Base-by-base conservation (phyloP, 2,329 filamentous ascomycete genomes). In the Stromatinia cepivora region DNA sequence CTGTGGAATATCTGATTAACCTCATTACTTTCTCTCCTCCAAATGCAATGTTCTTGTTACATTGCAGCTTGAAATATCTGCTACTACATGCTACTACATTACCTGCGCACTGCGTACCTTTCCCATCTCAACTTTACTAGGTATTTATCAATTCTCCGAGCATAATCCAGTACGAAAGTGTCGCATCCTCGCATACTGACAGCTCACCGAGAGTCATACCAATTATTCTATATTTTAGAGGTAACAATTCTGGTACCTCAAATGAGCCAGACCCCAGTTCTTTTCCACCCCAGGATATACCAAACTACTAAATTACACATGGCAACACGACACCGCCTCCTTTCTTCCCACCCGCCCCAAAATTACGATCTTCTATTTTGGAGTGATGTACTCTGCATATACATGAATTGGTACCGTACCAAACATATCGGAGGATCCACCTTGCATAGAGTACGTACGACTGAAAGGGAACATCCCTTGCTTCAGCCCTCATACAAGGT, bases 121-220 rank as follows among this genome's bases (percentile, higher is more conserved):
- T 63, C 54, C 45, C 53, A 50, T 67, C 65, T 59, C 50, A 64
- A 68, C 54, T 68, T 17, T 17, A 42, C 66, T 68, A 28, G 22
- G 39, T 42, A 42, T 42, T 36, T 62, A 62, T 53, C 56, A 68
- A 68, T 68, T 64, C 66, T 68, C 66, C 66, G 66, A 63, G 25
- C 28, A 61, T 25, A 39, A 63, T 20, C 13, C 46, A 52, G 46
- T 50, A 36, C 34, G 39, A 42, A 66, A 39, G 56, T 63, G 39
- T 39, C 57, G 58, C 48, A 64, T 63, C 15, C 57, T 52, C 66
- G 66, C 66, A 64, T 45, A 53, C 48, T 68, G 66, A 68, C 59
- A 64, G 66, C 66, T 68, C 66, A 56, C 36, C 17, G 58, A 64
- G 36, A 63, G 66, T 68, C 57, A 64, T 42, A 54, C 58, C 53